These are phyloP conservation scores for Tylopilus plumbeoviolaceoides DNA, from an alignment of 768 basidiomycete species.

Conservation along the genomic window DNA sequence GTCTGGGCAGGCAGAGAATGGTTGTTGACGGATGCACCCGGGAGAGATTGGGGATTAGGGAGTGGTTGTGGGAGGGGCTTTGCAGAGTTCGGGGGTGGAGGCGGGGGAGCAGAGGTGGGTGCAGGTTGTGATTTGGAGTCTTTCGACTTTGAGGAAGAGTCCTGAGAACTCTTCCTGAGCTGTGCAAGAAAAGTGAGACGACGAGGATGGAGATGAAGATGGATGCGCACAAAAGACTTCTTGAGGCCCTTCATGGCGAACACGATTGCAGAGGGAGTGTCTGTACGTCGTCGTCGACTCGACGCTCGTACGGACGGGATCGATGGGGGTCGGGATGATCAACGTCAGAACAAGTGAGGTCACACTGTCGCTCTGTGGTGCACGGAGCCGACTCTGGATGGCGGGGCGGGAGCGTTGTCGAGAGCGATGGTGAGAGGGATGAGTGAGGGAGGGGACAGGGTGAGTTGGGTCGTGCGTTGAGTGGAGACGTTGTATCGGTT, in stretches of 20 bases:
- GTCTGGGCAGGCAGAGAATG: slow-evolving; percentile 41
- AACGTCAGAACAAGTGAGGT: slow-evolving; percentile 30
- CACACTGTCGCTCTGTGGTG: slow-evolving; percentile 14
- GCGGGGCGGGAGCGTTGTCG: background rate
- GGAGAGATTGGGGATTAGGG: slow-evolving; percentile 35
- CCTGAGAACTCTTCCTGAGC: slow-evolving; percentile 70
- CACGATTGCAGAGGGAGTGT: slow-evolving; percentile 8
- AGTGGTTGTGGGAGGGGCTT: slow-evolving; percentile 61
- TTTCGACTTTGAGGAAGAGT: slow-evolving; percentile 63
- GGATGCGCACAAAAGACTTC: slow-evolving; percentile 65
- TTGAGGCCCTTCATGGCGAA: slow-evolving; percentile 74
- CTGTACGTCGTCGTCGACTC: slow-evolving; percentile 12
- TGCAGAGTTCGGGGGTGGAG: slow-evolving; percentile 60
- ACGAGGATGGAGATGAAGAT: slow-evolving; percentile 13
- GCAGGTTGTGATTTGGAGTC: slow-evolving; percentile 49
- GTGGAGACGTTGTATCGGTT: slow-evolving; percentile 4
- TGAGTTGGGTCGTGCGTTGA: background rate
- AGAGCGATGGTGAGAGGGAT: background rate
- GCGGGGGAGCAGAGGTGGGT: slow-evolving; percentile 42
- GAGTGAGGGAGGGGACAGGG: background rate
- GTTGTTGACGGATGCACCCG: slow-evolving; percentile 33
- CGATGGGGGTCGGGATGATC: slow-evolving; percentile 38
- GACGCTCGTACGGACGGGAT: slow-evolving; percentile 30
- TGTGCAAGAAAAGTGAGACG: slow-evolving; percentile 30
- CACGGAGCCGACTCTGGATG: slow-evolving; percentile 2